Evolutionary conservation across 768 basidiomycete species (phyloP).

Genomic region (Hygrophoropsis aurantiaca): DNA sequence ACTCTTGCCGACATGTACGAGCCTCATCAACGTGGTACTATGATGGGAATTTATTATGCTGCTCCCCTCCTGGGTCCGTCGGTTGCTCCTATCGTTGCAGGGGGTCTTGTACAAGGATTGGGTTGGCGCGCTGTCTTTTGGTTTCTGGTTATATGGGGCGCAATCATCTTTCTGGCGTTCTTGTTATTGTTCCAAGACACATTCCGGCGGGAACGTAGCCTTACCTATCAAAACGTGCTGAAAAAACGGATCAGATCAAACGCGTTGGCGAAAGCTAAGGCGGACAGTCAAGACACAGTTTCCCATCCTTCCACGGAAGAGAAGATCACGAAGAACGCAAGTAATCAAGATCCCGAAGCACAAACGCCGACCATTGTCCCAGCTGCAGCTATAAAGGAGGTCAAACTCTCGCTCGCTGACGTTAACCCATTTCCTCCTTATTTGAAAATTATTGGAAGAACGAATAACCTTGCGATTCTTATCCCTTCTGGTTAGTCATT

Average conservation of each 20-base stretch:
- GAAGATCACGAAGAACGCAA: background rate
- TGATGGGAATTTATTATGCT: constrained; percentile 81
- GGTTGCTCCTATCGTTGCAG: constrained; percentile 70
- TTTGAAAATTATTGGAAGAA: constrained; percentile 52
- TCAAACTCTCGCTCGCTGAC: constrained; percentile 64
- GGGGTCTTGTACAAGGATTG: constrained; percentile 63
- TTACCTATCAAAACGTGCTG: constrained; percentile 72
- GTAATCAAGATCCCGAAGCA: constrained; percentile 25
- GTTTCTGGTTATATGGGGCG: constrained; percentile 71
- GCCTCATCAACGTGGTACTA: constrained; percentile 68
- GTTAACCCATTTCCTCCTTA: constrained; percentile 74
- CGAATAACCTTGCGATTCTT: constrained; percentile 69
- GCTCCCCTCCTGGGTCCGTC: constrained; percentile 76
- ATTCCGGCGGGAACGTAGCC: constrained; percentile 79
- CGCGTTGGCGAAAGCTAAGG: constrained; percentile 15
- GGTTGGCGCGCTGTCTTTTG: constrained; percentile 86
- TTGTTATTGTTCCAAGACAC: constrained; percentile 79
- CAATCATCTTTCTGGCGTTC: constrained; percentile 54
- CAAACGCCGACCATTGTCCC: constrained; percentile 9
- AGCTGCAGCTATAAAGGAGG: constrained; percentile 21
- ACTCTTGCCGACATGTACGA: constrained; percentile 82
- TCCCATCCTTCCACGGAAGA: constrained; percentile 6
- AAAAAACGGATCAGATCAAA: constrained; percentile 37
- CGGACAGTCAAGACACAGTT: constrained; percentile 9
- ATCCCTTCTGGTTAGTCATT: constrained; percentile 26